Evolutionary conservation across 2,329 filamentous ascomycete genomes (phyloP), one percentile per base, ranked within the genome.

Genomic region (Xylariales sp.): DNA sequence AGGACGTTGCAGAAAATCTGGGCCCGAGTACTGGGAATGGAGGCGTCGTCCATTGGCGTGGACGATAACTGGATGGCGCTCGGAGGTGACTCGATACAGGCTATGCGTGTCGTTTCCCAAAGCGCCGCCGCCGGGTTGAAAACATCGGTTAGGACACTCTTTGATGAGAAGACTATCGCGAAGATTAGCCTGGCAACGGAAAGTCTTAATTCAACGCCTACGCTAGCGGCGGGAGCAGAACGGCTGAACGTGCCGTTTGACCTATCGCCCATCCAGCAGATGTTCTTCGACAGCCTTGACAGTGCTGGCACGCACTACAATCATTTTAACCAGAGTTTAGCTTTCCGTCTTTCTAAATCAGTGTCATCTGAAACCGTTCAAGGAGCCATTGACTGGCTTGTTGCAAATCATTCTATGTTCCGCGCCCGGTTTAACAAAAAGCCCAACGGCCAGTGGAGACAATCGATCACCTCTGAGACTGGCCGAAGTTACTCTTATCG

Each of bases 51-150:
- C 2, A 72, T 81, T 30, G 72, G 76, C 0, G 59, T 75, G 0
- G 75, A 78, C 14, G 73, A 77, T 43, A 77, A 77, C 52, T 63
- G 54, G 74, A 77, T 18, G 71, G 75, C 30, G 76, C 76, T 67
- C 3, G 54, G 83, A 2, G 83, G 83, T 2, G 82, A 84, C 53
- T 84, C 82, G 8, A 83, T 84, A 34, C 73, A 74, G 2, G 81
- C 82, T 1, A 84, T 84, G 75, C 76, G 79, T 8, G 74, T 83
- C 14, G 77, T 80, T 3, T 82, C 85, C n/a, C 74, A 75, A 5
- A 79, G 78, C 41, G 76, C 78, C 8, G 73, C 76, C 9, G 73
- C 74, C 3, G 74, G 73, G 0, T 63, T 81, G 1, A 56, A 65
- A 23, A 61, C 80, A 5, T 76, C 76, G 0, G 78, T 81, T 23